A percentile compares a stretch with the other conserved stretches of the same genome.
phyloP scores from a whole-genome alignment of 768 basidiomycete species.

The Mycena pura region DNA sequence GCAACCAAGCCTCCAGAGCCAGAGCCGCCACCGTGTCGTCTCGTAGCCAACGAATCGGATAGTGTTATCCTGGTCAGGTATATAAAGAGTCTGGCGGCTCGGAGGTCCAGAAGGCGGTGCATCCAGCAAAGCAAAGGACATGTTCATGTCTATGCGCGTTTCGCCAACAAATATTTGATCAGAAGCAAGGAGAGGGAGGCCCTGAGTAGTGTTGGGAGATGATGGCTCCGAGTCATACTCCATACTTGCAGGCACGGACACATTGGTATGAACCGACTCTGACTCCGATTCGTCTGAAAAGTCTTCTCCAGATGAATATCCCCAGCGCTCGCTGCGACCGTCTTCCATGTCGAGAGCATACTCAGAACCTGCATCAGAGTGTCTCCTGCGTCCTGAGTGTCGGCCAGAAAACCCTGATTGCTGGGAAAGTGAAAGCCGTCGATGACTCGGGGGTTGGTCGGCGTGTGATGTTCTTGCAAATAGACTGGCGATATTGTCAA shows the following conservation, averaged over 20 bases:
- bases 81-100: slow-evolving; percentile 83
- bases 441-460: slow-evolving; percentile 44
- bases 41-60: slow-evolving; percentile 90
- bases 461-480: slow-evolving; percentile 60
- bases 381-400: slow-evolving; percentile 57
- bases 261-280: slow-evolving; percentile 45
- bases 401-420: slow-evolving; percentile 57
- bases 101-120: slow-evolving; percentile 85
- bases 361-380: slow-evolving; percentile 66
- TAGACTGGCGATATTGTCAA: slow-evolving; percentile 72
- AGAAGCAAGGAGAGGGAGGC: slow-evolving; percentile 70
- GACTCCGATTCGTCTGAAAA: slow-evolving; percentile 49
- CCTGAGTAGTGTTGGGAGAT: slow-evolving; percentile 58
- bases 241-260: slow-evolving; percentile 63
- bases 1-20: slow-evolving; percentile 76
- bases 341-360: slow-evolving; percentile 61
- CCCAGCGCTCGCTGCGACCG: slow-evolving; percentile 80
- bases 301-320: slow-evolving; percentile 87
- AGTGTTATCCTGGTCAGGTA: slow-evolving; percentile 89
- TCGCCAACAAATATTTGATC: slow-evolving; percentile 88
- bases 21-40: slow-evolving; percentile 62
- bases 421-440: slow-evolving; percentile 63
- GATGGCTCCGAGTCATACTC: slow-evolving; percentile 76
- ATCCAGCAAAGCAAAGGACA: slow-evolving; percentile 62
- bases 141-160: slow-evolving; percentile 82